These are phyloP conservation scores for Tricholoma bakamatsutake DNA, from an alignment of 768 basidiomycete species.

Conservation along the genomic window DNA sequence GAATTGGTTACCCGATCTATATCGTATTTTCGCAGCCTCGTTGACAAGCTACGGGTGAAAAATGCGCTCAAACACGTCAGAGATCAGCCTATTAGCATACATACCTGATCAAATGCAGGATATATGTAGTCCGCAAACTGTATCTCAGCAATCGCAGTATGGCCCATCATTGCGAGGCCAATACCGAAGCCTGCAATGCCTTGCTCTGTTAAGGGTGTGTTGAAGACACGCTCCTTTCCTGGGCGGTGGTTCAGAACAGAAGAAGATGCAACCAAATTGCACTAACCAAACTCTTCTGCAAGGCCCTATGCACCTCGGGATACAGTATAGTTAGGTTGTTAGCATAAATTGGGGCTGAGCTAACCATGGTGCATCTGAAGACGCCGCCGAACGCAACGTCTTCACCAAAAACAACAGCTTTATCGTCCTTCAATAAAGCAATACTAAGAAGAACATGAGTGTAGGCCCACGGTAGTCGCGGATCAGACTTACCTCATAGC, in stretches of 20 bases:
- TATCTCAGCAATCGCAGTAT: slow-evolving; percentile 92
- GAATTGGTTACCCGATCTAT: slow-evolving; percentile 80
- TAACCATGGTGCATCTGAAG: slow-evolving; percentile 88
- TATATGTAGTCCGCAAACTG: slow-evolving; percentile 90
- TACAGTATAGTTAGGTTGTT: background rate
- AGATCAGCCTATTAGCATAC: background rate
- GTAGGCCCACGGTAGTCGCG: background rate
- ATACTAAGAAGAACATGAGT: slow-evolving; percentile 41
- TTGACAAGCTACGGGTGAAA: slow-evolving; percentile 67
- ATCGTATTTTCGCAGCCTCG: slow-evolving; percentile 90
- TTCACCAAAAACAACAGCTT: slow-evolving; percentile 84
- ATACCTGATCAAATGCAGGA: slow-evolving; percentile 90
- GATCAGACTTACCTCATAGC: slow-evolving; percentile 61
- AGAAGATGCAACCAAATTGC: background rate
- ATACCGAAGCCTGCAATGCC: slow-evolving; percentile 95
- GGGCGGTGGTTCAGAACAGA: slow-evolving; percentile 6
- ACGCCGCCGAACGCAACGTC: slow-evolving; percentile 94
- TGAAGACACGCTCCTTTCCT: slow-evolving; percentile 92
- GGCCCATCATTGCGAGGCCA: slow-evolving; percentile 88
- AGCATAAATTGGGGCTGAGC: slow-evolving; percentile 12
- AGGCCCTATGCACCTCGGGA: slow-evolving; percentile 52
- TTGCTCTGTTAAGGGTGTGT: slow-evolving; percentile 89
- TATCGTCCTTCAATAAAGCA: slow-evolving; percentile 79
- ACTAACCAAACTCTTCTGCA: slow-evolving; percentile 85
- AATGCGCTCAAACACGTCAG: background rate